phyloP scores from a whole-genome alignment of 371 early-diverging fungal genomes.

The Parasitella parasitica region DNA sequence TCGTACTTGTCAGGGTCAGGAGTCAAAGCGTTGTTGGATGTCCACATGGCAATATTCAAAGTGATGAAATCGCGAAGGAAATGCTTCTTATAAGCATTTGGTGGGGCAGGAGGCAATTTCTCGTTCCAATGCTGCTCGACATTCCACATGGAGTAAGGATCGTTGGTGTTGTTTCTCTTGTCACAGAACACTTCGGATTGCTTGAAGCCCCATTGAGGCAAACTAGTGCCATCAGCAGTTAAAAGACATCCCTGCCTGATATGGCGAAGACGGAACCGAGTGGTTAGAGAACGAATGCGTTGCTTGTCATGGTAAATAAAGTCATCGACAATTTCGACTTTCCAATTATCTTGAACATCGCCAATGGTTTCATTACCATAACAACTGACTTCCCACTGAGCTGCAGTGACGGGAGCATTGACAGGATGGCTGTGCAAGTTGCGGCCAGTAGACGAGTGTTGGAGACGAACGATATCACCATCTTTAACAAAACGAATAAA shows the following conservation, averaged over 20 bases:
- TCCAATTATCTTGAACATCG: slow-evolving; percentile 91
- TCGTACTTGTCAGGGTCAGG: slow-evolving; percentile 98
- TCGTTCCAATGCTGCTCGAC: slow-evolving; percentile 90
- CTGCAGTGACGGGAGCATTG: slow-evolving; percentile 80
- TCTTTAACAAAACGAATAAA: slow-evolving; percentile 65
- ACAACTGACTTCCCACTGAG: slow-evolving; percentile 89
- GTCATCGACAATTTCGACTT: slow-evolving; percentile 83
- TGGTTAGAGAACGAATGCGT: slow-evolving; percentile 75
- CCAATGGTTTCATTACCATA: slow-evolving; percentile 72
- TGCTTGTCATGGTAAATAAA: slow-evolving; percentile 39
- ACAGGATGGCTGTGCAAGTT: slow-evolving; percentile 87
- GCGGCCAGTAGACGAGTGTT: slow-evolving; percentile 71
- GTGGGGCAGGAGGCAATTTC: slow-evolving; percentile 61
- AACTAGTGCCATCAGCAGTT: slow-evolving; percentile 68
- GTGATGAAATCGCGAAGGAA: slow-evolving; percentile 92
- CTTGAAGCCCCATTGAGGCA: slow-evolving; percentile 99
- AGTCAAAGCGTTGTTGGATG: slow-evolving; percentile 95
- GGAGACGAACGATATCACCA: slow-evolving; percentile 84
- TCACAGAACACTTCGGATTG: slow-evolving; percentile 96
- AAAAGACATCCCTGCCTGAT: slow-evolving; percentile 80
- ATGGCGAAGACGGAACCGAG: slow-evolving; percentile 89
- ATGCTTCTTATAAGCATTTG: slow-evolving; percentile 66
- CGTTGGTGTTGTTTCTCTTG: slow-evolving; percentile 58
- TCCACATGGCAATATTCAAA: slow-evolving; percentile 97
- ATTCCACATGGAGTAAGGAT: slow-evolving; percentile 90